Conservation (phyloP, 2,329 filamentous ascomycete species). For the Penicillium sumatraense region DNA sequence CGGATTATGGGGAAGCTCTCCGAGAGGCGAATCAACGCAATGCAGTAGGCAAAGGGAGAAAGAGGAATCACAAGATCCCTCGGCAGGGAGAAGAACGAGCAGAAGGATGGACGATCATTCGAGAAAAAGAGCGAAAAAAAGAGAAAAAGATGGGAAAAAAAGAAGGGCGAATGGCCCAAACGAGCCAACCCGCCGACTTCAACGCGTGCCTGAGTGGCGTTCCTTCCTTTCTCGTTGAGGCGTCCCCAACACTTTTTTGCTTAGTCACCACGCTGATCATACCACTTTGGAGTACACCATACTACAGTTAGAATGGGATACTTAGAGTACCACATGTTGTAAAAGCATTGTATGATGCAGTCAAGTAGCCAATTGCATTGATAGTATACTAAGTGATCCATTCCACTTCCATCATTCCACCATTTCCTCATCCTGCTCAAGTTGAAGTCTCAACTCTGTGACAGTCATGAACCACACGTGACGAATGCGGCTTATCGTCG, state of each 20-base stretch:
- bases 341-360: background rate
- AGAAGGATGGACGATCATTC: background rate
- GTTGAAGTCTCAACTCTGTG: too few species aligned
- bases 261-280: background rate
- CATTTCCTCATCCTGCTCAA: too few species aligned
- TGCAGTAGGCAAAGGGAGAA: conserved; percentile 4
- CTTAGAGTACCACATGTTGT: background rate
- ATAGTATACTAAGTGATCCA: too few species aligned
- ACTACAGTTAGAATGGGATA: too few species aligned
- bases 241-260: conserved; percentile 2
- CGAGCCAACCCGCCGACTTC: background rate
- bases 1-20: conserved; percentile 25
- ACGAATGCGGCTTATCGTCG: background rate
- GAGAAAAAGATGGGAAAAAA: conserved; percentile 2
- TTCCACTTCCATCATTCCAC: too few species aligned
- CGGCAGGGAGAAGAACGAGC: conserved; percentile 19
- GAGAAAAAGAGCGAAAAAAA: background rate
- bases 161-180: background rate
- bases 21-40: conserved; percentile 22
- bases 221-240: conserved; percentile 8
- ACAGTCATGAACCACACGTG: background rate
- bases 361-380: too few species aligned
- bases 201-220: conserved; percentile 1
- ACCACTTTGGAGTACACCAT: background rate
- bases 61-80: conserved; percentile 36